phyloP scores from a whole-genome alignment of 1,139 yeast species.

The Magnusiomyces tetraspermus region DNA sequence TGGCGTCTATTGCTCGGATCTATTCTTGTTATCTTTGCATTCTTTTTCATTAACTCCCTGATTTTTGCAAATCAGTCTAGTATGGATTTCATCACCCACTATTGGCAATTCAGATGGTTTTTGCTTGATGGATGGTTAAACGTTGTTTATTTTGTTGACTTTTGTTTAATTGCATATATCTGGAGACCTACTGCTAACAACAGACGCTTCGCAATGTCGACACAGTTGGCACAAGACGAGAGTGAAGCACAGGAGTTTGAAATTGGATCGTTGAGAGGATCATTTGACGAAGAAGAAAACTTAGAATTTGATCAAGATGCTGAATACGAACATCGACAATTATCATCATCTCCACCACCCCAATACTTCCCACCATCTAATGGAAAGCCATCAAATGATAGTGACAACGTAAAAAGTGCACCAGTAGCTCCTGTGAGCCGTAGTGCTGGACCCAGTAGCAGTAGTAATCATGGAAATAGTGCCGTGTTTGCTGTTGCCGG shows the following conservation, averaged over 20 bases:
- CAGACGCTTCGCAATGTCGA: slow-evolving; percentile 88
- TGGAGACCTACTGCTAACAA: slow-evolving; percentile 98
- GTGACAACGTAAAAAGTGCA: slow-evolving; percentile 4
- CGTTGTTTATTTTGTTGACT: slow-evolving; percentile 72
- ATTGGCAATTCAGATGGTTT: slow-evolving; percentile 90
- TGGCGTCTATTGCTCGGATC: slow-evolving; percentile 69
- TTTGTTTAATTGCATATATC: slow-evolving; percentile 74
- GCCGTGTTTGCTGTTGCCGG: slow-evolving; percentile 20
- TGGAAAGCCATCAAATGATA: not conserved
- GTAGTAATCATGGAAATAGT: slow-evolving; percentile 4
- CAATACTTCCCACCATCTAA: slow-evolving; percentile 10
- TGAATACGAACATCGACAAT: not conserved
- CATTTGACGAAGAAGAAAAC: slow-evolving; percentile 30
- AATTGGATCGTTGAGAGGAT: slow-evolving; percentile 36
- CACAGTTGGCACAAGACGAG: slow-evolving; percentile 79
- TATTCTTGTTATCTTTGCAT: slow-evolving; percentile 47
- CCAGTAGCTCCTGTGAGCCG: not conserved
- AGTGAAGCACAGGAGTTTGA: slow-evolving; percentile 52
- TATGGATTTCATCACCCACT: slow-evolving; percentile 68
- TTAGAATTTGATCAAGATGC: slow-evolving; percentile 9
- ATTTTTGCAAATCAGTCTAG: slow-evolving; percentile 65
- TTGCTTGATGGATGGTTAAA: slow-evolving; percentile 93
- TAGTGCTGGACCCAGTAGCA: not conserved
- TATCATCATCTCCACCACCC: slow-evolving; percentile 13
- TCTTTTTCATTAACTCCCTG: slow-evolving; percentile 62